These are phyloP conservation scores for Neonectria coccinea DNA, from an alignment of 2,329 filamentous ascomycete species.

Conservation along the genomic window DNA sequence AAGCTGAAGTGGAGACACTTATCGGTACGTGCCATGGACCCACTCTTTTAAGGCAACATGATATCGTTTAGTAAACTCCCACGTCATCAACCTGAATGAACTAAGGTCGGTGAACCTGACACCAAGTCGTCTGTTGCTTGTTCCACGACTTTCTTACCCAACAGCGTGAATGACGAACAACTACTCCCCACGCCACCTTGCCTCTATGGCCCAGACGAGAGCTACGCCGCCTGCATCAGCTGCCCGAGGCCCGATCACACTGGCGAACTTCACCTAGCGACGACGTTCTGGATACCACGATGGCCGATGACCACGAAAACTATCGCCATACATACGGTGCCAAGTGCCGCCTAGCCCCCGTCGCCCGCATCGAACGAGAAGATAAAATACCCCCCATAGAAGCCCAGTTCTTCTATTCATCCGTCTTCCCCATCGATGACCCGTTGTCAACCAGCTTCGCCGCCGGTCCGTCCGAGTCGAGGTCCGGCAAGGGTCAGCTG, in stretches of 20 bases:
- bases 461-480: constrained; percentile 62
- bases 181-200: constrained; percentile 15
- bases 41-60: constrained; percentile 23
- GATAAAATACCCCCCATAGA: constrained; percentile 69
- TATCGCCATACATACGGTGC: constrained; percentile 68
- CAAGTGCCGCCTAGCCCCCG: constrained; percentile 67
- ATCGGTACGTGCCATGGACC: not conserved
- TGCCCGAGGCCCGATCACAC: constrained; percentile 31
- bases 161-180: constrained; percentile 20
- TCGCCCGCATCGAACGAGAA: constrained; percentile 53
- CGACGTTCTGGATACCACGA: constrained; percentile 28
- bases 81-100: constrained; percentile 26
- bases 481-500: constrained; percentile 69
- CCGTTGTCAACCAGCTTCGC: constrained; percentile 76
- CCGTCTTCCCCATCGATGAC: constrained; percentile 86
- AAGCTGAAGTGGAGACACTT: not conserved
- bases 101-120: constrained; percentile 27
- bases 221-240: constrained; percentile 30
- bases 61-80: constrained; percentile 21
- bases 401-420: constrained; percentile 88
- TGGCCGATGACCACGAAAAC: constrained; percentile 31
- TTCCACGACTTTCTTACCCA: constrained; percentile 5
- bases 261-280: constrained; percentile 23
- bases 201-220: constrained; percentile 38
- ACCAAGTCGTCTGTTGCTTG: constrained; percentile 15